Conservation (phyloP, 1,284 basidiomycete genomes). For the Puccinia brachypodii region DNA sequence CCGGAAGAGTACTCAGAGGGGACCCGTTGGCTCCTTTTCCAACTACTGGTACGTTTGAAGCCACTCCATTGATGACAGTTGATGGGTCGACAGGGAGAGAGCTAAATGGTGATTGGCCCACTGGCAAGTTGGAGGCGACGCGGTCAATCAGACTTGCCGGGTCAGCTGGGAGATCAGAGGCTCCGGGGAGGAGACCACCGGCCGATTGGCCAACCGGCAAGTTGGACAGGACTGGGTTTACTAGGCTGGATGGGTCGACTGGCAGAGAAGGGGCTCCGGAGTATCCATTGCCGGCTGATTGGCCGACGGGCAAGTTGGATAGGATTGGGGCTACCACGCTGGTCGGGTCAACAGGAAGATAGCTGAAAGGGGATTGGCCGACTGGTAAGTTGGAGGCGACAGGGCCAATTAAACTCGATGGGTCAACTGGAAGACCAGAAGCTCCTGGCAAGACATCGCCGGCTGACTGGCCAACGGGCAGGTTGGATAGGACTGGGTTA, state of each 20-base stretch:
- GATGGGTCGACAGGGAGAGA: neutral
- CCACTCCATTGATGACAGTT: neutral
- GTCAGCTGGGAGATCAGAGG: too few species aligned
- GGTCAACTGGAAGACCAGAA: neutral
- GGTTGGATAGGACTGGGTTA: neutral
- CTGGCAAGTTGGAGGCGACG: neutral
- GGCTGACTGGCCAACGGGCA: neutral
- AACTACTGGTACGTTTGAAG: neutral
- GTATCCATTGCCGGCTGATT: too few species aligned
- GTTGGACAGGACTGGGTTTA: neutral
- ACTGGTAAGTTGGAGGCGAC: neutral
- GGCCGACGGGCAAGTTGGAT: too few species aligned
- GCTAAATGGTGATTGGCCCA: neutral
- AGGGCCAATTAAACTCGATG: neutral
- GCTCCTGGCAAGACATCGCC: neutral
- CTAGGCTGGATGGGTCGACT: neutral
- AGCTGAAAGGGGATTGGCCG: neutral
- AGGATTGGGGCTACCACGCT: too few species aligned
- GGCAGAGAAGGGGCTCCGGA: neutral
- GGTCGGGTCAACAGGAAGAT: neutral
- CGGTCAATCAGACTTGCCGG: neutral
- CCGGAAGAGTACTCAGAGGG: too few species aligned
- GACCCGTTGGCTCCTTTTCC: too few species aligned
- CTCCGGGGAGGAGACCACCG: neutral
- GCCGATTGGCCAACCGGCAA: neutral